Evolutionary conservation across 371 early-diverging fungal species (phyloP).

Genomic region (Rhizopus microsporus): DNA sequence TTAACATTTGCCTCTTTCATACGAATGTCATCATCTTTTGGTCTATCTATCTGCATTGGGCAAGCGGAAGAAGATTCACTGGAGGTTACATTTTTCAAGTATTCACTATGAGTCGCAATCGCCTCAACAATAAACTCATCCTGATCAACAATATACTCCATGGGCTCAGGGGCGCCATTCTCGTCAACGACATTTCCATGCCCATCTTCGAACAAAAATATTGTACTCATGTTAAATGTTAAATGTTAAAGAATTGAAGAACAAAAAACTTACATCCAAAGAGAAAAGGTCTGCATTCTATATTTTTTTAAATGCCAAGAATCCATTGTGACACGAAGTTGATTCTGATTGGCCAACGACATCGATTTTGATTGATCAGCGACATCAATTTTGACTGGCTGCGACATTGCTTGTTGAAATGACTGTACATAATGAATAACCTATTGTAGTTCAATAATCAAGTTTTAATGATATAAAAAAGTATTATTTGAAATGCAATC

Average conservation of each 20-base stretch:
- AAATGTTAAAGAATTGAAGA: slow-evolving; percentile 14
- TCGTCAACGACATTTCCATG: slow-evolving; percentile 14
- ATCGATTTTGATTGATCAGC: slow-evolving; percentile 11
- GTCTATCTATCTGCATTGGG: slow-evolving; percentile 13
- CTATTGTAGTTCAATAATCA: no score
- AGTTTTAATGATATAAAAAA: no score
- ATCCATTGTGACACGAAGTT: background rate
- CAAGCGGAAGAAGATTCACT: slow-evolving; percentile 16
- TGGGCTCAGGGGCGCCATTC: slow-evolving; percentile 20
- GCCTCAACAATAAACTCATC: slow-evolving; percentile 15
- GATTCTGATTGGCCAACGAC: slow-evolving; percentile 16
- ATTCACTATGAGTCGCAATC: slow-evolving; percentile 9
- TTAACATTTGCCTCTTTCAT: slow-evolving; percentile 21
- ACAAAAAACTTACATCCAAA: background rate
- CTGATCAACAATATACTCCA: slow-evolving; percentile 19
- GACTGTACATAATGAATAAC: no score
- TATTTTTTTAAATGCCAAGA: slow-evolving; percentile 2
- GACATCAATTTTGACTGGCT: slow-evolving; percentile 12
- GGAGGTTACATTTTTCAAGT: slow-evolving; percentile 7
- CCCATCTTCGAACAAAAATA: slow-evolving; percentile 18
- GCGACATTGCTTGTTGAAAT: background rate
- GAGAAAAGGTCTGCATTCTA: background rate
- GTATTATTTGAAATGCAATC: no score
- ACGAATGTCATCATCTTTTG: slow-evolving; percentile 22
- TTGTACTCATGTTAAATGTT: slow-evolving; percentile 10